Percentiles rank a stretch among this genome's conserved stretches.
Evolutionary conservation across 257 asterid species (phyloP).

Genomic region (Solanum clarkiae): DNA sequence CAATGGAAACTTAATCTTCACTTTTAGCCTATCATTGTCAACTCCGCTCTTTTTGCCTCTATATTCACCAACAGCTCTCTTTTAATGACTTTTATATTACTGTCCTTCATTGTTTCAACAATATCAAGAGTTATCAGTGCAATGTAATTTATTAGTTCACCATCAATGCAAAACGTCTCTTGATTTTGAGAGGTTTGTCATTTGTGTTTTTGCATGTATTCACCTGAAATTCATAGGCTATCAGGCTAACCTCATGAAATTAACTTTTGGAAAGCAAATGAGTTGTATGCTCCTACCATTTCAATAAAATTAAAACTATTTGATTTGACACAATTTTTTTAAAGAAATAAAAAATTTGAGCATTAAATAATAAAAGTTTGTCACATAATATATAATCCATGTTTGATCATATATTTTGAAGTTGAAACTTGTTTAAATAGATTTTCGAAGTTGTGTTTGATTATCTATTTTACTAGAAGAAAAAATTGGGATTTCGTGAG

Average conservation of each 20-base stretch:
- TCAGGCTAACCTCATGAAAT: neutral
- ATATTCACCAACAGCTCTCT: neutral
- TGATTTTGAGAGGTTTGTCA: neutral
- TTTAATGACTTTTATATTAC: neutral
- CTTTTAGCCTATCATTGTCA: neutral
- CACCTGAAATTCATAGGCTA: neutral
- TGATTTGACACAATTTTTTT: neutral
- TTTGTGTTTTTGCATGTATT: neutral
- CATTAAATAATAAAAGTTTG: neutral
- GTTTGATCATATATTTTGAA: neutral
- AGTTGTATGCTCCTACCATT: neutral
- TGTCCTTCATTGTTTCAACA: neutral
- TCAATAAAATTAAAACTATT: neutral
- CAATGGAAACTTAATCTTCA: neutral
- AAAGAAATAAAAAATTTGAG: neutral
- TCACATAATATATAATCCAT: rapidly evolving
- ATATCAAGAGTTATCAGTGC: neutral
- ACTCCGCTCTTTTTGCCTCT: neutral
- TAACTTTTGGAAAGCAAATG: neutral
- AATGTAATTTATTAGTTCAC: neutral
- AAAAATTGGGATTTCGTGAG: too few relatives aligned
- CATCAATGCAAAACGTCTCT: neutral
- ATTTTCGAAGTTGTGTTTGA: neutral
- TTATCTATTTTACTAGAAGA: too few relatives aligned
- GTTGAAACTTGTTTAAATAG: neutral